Evolutionary conservation across 192 early-diverging fungal species (phyloP).

Genomic region (Cetraspora pellucida): DNA sequence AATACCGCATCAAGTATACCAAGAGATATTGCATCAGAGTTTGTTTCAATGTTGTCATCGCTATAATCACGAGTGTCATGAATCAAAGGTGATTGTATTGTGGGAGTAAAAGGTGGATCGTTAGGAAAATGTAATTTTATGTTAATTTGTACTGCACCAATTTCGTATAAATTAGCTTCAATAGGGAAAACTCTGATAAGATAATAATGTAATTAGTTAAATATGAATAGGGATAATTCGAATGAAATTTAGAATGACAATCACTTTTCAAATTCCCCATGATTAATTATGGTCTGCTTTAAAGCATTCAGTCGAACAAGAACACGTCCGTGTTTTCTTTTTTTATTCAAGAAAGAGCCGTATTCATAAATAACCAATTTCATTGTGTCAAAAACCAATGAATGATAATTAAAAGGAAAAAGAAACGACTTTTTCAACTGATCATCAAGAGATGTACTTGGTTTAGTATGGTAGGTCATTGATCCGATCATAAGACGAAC

Average conservation of each 20-base stretch:
- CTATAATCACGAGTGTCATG: background rate
- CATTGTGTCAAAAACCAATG: conserved; percentile 19
- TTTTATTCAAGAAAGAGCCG: background rate
- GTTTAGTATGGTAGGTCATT: conserved; percentile 6
- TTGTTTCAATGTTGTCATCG: background rate
- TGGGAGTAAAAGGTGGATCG: background rate
- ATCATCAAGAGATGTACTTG: conserved; percentile 17
- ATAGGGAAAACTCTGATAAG: conserved; percentile 4
- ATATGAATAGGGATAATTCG: too few species aligned
- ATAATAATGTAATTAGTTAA: background rate
- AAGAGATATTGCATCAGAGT: background rate
- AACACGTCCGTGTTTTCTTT: conserved; percentile 14
- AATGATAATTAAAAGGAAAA: conserved; percentile 33
- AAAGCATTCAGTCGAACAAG: conserved; percentile 3
- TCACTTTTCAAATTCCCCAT: conserved; percentile 18
- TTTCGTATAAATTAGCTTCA: background rate
- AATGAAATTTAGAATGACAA: background rate
- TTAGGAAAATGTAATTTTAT: conserved; percentile 23
- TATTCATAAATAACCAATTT: conserved; percentile 29
- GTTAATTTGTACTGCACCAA: background rate
- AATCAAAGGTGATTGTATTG: background rate
- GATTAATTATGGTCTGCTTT: background rate
- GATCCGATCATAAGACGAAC: conserved; percentile 1
- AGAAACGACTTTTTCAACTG: background rate
- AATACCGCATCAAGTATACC: conserved; percentile 28